Conservation (phyloP, 1,284 basidiomycete species). For the Naganishia albida region DNA sequence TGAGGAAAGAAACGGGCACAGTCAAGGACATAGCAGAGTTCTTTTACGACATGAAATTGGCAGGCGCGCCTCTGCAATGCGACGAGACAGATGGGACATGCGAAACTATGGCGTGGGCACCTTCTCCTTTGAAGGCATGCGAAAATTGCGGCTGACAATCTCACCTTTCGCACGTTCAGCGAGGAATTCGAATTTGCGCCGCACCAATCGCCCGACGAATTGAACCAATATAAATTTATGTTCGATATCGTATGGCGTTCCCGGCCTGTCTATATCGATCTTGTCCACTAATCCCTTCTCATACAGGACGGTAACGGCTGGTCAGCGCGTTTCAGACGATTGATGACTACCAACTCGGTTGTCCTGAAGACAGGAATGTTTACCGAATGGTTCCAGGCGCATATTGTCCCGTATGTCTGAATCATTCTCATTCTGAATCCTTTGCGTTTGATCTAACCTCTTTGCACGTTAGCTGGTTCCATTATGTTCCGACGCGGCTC, state of each 20-base stretch:
- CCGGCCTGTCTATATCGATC: conserved; percentile 47
- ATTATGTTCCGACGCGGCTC: conserved; percentile 51
- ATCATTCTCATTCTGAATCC: background rate
- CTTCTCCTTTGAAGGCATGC: background rate
- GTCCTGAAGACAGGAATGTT: conserved; percentile 57
- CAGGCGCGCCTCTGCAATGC: conserved; percentile 49
- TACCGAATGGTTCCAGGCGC: conserved; percentile 52
- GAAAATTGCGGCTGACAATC: background rate
- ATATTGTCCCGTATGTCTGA: conserved; percentile 49
- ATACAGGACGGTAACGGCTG: conserved; percentile 18
- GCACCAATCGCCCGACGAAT: conserved; percentile 39
- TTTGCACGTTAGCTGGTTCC: conserved; percentile 46
- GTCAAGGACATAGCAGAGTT: conserved; percentile 38
- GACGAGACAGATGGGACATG: conserved; percentile 49
- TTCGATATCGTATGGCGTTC: conserved; percentile 58
- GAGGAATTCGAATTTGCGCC: conserved; percentile 46
- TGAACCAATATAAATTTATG: conserved; percentile 54
- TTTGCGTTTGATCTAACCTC: background rate
- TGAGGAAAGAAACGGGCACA: conserved; percentile 34
- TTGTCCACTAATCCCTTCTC: background rate
- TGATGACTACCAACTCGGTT: conserved; percentile 55
- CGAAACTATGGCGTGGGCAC: conserved; percentile 45
- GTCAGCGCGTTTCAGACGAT: conserved; percentile 36
- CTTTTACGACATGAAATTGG: conserved; percentile 50
- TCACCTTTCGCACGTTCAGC: conserved; percentile 33